Evolutionary conservation across 78 protist genomes (phyloP), one percentile per base, ranked within the genome.

Genomic region (Capsaspora owczarzaki): DNA sequence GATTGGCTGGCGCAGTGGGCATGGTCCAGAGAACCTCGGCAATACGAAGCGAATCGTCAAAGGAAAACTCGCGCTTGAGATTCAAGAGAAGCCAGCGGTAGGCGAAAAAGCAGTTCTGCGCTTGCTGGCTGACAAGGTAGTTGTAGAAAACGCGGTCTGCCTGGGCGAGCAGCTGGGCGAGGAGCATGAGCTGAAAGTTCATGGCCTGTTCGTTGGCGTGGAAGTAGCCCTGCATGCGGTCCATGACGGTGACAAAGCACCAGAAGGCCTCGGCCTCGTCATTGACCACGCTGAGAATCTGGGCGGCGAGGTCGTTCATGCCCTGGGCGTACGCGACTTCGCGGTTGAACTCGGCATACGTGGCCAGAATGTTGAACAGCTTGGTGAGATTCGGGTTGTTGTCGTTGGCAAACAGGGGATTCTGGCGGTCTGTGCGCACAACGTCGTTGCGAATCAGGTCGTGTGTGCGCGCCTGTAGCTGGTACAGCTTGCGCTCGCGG

Each of bases 81-180:
- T 3, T 1, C 20, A 89, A 31, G n/a, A 89, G 80, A 3, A 89
- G 12, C 92, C 92, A 89, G 27, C 92, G 85, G 86, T 81, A 89
- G 63, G 83, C 72, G 46, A 89, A 89, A 63, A 27, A 53, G 42
- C 76, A 6, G 41, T 82, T 12, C 33, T 37, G 71, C 76, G 63
- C 49, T 16, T 6, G 16, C 12, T 3, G 42, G 16, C n/a, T 49
- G 56, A 49, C 56, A 16, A 49, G 56, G 56, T 16, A 49, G 10
- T 10, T 49, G 42, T 22, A 40, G 2, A 10, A 6, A 40, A 5
- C 41, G 38, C 42, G 42, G 5, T 12, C 70, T 20, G 16, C 56
- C 56, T 49, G 56, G 56, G 56, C 56, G 16, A 10, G n/a, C 56
- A 10, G 56, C 56, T 16, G 40, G 70, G 70, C 5, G 1, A 31